Evolutionary conservation across 106 monocot genomes (phyloP), one percentile per base, ranked within the genome.

Genomic region (Dioscorea alata): DNA sequence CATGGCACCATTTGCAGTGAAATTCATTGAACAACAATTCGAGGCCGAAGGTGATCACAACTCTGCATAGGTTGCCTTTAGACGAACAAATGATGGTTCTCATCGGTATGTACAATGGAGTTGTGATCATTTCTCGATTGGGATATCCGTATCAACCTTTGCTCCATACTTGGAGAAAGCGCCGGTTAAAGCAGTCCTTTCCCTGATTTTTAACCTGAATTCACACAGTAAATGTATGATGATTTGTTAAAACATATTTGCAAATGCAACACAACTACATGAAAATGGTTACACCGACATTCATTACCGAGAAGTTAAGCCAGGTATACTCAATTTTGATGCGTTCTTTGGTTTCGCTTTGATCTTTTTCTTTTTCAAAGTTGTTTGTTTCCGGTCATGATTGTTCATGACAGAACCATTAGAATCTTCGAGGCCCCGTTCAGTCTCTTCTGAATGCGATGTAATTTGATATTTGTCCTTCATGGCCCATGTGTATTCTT

Each of bases 161-260:
- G 57, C 67, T 42, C 86, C 71, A 68, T 93, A 93, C 72, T 89
- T 93, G 63, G 89, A 81, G 60, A 93, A 89, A 61, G 79, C 89
- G 31, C 77, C 86, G 6, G 72, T 81, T 34, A 93, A 53, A 32
- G 86, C 74, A 72, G 62, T 63, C 66, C 89, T 93, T 54, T 93
- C 93, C 74, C 83, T 93, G 17, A 74, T 50, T 78, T 89, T 93
- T 66, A 93, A 81, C 79, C 93, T 93, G 88, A 68, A 83, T 64
- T 6, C 53, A 31, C 68, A 75, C 20, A 54, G 13, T 49, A 73
- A 2, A 69, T 10, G 48, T 10, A 42, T 20, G 25, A 67, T 51
- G 21, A 53, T 7, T 16, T 23, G 22, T 25, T 12, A 5, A 65
- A 0, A 32, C 4, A 14, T 15, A 62, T 23, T 42, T n/a, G 8